Evolutionary conservation across 2,329 filamentous ascomycete genomes (phyloP).

Genomic region (Fusarium bactridioides): DNA sequence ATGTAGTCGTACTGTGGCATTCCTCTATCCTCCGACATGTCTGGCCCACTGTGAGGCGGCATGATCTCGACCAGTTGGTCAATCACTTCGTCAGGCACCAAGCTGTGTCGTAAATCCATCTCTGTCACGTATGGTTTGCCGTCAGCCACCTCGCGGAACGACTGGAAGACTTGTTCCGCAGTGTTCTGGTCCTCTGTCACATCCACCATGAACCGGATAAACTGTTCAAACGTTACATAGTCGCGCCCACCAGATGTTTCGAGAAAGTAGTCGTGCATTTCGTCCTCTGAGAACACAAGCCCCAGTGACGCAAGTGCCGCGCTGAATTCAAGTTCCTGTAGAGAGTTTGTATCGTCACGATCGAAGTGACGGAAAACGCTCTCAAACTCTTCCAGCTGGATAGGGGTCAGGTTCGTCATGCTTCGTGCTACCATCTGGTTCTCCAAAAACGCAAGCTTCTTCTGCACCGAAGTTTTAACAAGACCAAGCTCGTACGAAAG

Average conservation of each 20-base stretch:
- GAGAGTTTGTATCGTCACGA: constrained; percentile 86
- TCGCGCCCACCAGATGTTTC: constrained; percentile 82
- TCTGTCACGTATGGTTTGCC: constrained; percentile 99
- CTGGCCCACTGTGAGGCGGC: constrained; percentile 83
- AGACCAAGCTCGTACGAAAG: constrained; percentile 91
- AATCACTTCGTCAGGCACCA: constrained; percentile 97
- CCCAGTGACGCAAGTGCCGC: constrained; percentile 94
- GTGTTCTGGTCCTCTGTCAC: constrained; percentile 99
- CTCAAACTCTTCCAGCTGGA: constrained; percentile 98
- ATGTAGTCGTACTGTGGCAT: constrained; percentile 95
- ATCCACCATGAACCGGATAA: constrained; percentile 99
- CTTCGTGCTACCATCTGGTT: constrained; percentile 98
- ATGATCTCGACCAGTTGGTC: constrained; percentile 90
- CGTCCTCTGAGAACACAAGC: constrained; percentile 93
- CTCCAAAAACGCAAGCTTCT: constrained; percentile 95
- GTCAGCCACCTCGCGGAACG: constrained; percentile 95
- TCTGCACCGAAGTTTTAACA: constrained; percentile 90
- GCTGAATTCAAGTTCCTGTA: constrained; percentile 94
- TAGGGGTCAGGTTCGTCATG: constrained; percentile 98
- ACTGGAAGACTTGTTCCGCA: constrained; percentile 97
- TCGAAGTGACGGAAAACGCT: constrained; percentile 98
- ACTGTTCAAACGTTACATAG: constrained; percentile 95
- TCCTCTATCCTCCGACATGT: constrained; percentile 84
- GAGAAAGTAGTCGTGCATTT: constrained; percentile 96
- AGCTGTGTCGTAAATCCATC: constrained; percentile 91